Evolutionary conservation across 768 basidiomycete species (phyloP).

Genomic region (Boletus rubroflammeus): DNA sequence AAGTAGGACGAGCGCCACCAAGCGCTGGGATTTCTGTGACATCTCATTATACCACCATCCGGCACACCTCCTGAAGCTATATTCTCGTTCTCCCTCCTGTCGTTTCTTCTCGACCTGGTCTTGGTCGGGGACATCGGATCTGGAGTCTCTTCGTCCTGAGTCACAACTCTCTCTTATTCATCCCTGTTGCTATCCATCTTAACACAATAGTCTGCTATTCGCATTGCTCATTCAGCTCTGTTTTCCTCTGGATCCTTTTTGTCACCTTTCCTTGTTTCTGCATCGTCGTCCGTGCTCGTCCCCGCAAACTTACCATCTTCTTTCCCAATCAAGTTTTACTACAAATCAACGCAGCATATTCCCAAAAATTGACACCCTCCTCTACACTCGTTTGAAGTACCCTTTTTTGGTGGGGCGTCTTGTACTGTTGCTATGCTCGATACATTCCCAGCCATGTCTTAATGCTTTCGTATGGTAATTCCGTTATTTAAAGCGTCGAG

Average conservation of each 20-base stretch:
- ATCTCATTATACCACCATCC: constrained; percentile 19
- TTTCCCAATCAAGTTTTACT: constrained; percentile 11
- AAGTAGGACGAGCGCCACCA: constrained; percentile 15
- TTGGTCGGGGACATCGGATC: constrained; percentile 17
- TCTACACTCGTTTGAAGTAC: constrained; percentile 28
- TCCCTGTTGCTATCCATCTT: constrained; percentile 25
- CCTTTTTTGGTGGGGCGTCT: constrained; percentile 26
- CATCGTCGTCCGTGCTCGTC: constrained; percentile 24
- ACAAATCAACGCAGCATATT: constrained; percentile 23
- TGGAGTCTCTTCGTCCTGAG: constrained; percentile 17
- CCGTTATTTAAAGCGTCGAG: constrained; percentile 24
- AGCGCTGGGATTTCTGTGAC: constrained; percentile 15
- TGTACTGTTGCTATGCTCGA: constrained; percentile 36
- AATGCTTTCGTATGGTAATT: constrained; percentile 37
- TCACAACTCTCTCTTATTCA: constrained; percentile 16
- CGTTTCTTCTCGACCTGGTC: constrained; percentile 16
- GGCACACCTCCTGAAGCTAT: constrained; percentile 5
- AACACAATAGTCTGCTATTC: constrained; percentile 21
- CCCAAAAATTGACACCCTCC: constrained; percentile 25
- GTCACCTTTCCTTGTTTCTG: constrained; percentile 20
- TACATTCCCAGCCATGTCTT: constrained; percentile 33
- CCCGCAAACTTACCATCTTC: constrained; percentile 15
- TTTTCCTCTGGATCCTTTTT: constrained; percentile 22
- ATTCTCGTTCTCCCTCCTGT: constrained; percentile 2
- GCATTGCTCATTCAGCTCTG: constrained; percentile 21